Conservation (phyloP, 495 filamentous ascomycete genomes). For the Aspergillus wentii region DNA sequence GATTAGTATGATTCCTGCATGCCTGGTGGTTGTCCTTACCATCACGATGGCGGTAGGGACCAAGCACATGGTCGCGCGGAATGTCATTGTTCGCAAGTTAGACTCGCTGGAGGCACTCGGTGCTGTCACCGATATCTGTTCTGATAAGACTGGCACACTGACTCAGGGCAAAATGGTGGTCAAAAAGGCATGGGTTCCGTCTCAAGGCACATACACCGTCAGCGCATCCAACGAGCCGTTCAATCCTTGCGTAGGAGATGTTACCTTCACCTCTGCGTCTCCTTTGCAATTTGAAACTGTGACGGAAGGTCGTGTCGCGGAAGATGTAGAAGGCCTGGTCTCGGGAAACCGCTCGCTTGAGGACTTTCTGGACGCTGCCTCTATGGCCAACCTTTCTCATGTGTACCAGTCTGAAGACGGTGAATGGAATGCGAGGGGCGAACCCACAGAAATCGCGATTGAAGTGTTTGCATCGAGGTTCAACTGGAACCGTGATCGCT, state of each 20-base stretch:
- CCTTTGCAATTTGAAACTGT: constrained; percentile 22
- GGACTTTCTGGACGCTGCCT: constrained; percentile 48
- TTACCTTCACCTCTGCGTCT: constrained; percentile 28
- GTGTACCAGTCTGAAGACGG: constrained; percentile 36
- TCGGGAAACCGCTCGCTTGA: constrained; percentile 16
- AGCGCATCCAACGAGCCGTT: constrained; percentile 40
- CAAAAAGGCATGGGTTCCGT: constrained; percentile 72
- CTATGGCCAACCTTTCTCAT: constrained; percentile 55
- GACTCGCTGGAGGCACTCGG: constrained; percentile 79
- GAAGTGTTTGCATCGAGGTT: constrained; percentile 56
- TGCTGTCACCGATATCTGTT: constrained; percentile 83
- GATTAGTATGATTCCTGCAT: constrained; percentile 72
- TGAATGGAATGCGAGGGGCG: constrained; percentile 50
- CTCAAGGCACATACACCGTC: constrained; percentile 49
- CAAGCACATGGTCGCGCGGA: constrained; percentile 70
- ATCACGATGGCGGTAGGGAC: constrained; percentile 72
- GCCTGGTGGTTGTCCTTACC: constrained; percentile 66
- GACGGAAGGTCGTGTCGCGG: constrained; percentile 11
- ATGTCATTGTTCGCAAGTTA: constrained; percentile 76
- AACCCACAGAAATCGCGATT: constrained; percentile 60
- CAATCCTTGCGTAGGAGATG: constrained; percentile 41
- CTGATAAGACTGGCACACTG: constrained; percentile 82
- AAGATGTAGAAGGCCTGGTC: constrained; percentile 16
- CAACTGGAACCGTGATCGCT: constrained; percentile 44
- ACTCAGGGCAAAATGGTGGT: constrained; percentile 77